A percentile compares a stretch with the other conserved stretches of the same genome.
Conservation (phyloP, 2,329 filamentous ascomycete genomes). For the Cercospora sp. region DNA sequence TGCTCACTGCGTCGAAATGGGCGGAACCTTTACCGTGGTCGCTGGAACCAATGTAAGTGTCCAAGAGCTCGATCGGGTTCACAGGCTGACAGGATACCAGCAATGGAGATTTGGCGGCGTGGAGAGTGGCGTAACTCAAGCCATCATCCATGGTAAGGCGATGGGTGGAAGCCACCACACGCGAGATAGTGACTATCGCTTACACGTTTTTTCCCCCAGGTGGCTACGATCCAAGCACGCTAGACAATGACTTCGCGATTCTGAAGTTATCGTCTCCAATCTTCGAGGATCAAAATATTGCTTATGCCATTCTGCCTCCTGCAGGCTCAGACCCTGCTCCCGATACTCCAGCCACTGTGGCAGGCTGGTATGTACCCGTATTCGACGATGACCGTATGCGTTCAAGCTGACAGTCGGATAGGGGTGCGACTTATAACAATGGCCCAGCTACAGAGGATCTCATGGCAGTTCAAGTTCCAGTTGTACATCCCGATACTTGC, state of each 20-base stretch:
- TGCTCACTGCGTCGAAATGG: constrained; percentile 7
- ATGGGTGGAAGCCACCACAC: too few species aligned
- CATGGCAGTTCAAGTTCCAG: not conserved
- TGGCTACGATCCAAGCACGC: not conserved
- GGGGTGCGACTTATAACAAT: not conserved
- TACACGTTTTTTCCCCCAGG: too few species aligned
- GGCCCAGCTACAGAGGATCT: not conserved
- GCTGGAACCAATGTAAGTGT: constrained; percentile 5
- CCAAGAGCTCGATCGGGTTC: not conserved
- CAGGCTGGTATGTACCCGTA: not conserved
- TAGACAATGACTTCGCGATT: constrained; percentile 2
- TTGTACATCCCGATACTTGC: not conserved
- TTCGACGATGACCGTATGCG: not conserved
- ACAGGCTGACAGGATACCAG: not conserved
- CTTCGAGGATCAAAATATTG: not conserved
- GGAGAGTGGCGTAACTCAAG: not conserved
- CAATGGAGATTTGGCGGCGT: constrained; percentile 1
- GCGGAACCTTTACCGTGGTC: not conserved
- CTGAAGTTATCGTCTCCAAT: not conserved
- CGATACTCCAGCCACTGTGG: not conserved
- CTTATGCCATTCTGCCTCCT: not conserved
- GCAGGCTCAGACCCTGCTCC: not conserved
- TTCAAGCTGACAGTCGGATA: not conserved
- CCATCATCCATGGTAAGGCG: not conserved
- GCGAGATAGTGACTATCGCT: too few species aligned